Conservation (phyloP, 306 rosid genomes). For the Calophaca sinica region DNA sequence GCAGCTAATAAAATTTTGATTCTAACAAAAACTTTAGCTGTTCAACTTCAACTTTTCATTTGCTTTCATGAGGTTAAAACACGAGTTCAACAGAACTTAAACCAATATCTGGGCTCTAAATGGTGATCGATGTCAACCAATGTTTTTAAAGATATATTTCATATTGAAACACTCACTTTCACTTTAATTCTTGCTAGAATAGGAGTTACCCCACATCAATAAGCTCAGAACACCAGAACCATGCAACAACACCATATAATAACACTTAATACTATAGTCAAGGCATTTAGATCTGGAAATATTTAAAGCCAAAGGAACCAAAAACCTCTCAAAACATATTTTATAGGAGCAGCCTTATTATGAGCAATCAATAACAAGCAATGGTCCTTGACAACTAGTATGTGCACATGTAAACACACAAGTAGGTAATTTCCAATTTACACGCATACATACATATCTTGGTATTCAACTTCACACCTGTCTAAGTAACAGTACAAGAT, state of each 20-base stretch:
- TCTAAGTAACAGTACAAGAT: background rate
- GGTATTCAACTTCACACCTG: background rate
- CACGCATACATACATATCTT: slow-evolving; percentile 16
- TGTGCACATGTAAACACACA: slow-evolving; percentile 21
- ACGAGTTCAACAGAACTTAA: slow-evolving; percentile 7
- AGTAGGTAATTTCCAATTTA: slow-evolving; percentile 14
- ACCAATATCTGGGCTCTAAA: slow-evolving; percentile 8
- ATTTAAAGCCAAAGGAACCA: slow-evolving; percentile 18
- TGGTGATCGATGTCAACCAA: background rate
- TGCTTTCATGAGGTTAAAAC: slow-evolving; percentile 20
- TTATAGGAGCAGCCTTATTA: slow-evolving; percentile 34
- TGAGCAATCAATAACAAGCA: background rate
- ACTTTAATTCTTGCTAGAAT: slow-evolving; percentile 16
- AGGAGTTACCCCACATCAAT: slow-evolving; percentile 29
- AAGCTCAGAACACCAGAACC: slow-evolving; percentile 11
- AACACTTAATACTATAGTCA: background rate
- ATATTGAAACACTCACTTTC: slow-evolving; percentile 8
- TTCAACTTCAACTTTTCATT: slow-evolving; percentile 14
- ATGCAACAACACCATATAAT: slow-evolving; percentile 33
- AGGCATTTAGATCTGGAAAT: slow-evolving; percentile 28
- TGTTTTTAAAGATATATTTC: background rate
- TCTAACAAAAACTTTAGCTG: background rate
- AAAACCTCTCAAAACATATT: slow-evolving; percentile 30
- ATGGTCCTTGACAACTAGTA: slow-evolving; percentile 26
- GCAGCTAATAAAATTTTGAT: slow-evolving; percentile 10